Conservation (phyloP, 202 grass and related monocot genomes). For the Setaria italica region DNA sequence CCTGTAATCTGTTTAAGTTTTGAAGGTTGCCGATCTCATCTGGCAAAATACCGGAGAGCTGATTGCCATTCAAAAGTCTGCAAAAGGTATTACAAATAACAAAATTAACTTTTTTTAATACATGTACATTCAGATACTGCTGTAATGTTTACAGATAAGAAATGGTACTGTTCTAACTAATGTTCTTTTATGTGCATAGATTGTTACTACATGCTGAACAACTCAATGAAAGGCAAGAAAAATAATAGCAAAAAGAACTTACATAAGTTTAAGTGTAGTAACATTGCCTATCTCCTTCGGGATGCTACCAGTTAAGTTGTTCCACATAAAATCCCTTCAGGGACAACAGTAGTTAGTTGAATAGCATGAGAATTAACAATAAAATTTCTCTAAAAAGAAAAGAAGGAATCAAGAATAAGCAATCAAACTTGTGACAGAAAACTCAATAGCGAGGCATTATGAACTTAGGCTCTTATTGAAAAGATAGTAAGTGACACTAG, state of each 20-base stretch:
- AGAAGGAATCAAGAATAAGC: slow-evolving; percentile 20
- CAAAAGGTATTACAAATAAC: slow-evolving; percentile 40
- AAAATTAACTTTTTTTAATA: slow-evolving; percentile 20
- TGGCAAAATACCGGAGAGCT: slow-evolving; percentile 77
- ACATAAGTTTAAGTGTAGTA: slow-evolving; percentile 81
- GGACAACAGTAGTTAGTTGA: slow-evolving; percentile 41
- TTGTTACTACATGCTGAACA: not conserved
- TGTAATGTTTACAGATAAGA: not conserved
- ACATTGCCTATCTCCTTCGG: slow-evolving; percentile 90
- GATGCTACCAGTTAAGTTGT: slow-evolving; percentile 80
- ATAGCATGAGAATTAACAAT: slow-evolving; percentile 32
- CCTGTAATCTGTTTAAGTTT: slow-evolving; percentile 82
- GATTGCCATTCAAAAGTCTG: slow-evolving; percentile 91
- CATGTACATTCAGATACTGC: slow-evolving; percentile 20
- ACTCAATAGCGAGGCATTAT: slow-evolving; percentile 1
- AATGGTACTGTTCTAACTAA: not conserved
- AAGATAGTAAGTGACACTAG: slow-evolving; percentile 30
- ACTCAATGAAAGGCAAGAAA: slow-evolving; percentile 15
- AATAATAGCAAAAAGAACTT: slow-evolving; percentile 53
- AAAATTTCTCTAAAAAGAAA: not conserved
- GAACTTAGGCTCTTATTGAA: slow-evolving; percentile 14
- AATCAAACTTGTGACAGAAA: slow-evolving; percentile 4
- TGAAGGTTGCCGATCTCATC: slow-evolving; percentile 82
- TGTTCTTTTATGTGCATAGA: not conserved
- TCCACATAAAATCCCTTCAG: slow-evolving; percentile 99